Conservation (phyloP, 192 early-diverging fungal genomes). For the Entrophospora sp. region DNA sequence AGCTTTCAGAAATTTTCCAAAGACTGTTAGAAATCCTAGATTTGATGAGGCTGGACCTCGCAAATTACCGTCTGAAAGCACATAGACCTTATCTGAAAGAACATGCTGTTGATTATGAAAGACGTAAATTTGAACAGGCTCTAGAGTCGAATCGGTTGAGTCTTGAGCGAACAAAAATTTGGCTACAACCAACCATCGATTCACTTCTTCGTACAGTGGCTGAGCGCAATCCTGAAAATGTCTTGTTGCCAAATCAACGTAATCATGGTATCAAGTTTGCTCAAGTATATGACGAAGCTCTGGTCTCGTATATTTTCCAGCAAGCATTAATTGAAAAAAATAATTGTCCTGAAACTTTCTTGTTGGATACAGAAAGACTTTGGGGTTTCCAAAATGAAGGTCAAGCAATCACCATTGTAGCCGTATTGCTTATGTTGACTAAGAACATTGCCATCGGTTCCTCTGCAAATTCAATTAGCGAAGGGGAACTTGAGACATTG, state of each 20-base stretch:
- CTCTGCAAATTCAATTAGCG: not conserved
- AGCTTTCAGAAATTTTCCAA: slow-evolving; percentile 39
- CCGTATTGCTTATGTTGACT: slow-evolving; percentile 61
- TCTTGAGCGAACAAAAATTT: slow-evolving; percentile 46
- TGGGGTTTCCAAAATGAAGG: slow-evolving; percentile 61
- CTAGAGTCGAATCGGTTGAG: slow-evolving; percentile 33
- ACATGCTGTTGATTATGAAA: slow-evolving; percentile 71
- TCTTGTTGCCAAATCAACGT: slow-evolving; percentile 1
- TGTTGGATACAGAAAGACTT: slow-evolving; percentile 57
- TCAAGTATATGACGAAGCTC: slow-evolving; percentile 13
- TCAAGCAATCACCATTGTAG: slow-evolving; percentile 56
- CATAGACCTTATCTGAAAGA: slow-evolving; percentile 59
- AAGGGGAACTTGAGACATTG: slow-evolving; percentile 8
- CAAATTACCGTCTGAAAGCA: slow-evolving; percentile 61
- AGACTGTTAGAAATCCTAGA: slow-evolving; percentile 55
- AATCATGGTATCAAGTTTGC: slow-evolving; percentile 4
- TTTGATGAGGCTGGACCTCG: slow-evolving; percentile 72
- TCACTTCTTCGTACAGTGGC: slow-evolving; percentile 24
- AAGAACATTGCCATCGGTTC: slow-evolving; percentile 43
- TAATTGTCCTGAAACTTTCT: slow-evolving; percentile 59
- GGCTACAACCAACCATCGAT: slow-evolving; percentile 45
- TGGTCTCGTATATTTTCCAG: slow-evolving; percentile 41
- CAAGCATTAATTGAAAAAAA: slow-evolving; percentile 20
- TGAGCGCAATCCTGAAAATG: slow-evolving; percentile 47
- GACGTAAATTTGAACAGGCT: slow-evolving; percentile 51